Evolutionary conservation across 2,329 filamentous ascomycete genomes (phyloP), one percentile per base, ranked within the genome.

Genomic region (Tolypocladium endophyticum): DNA sequence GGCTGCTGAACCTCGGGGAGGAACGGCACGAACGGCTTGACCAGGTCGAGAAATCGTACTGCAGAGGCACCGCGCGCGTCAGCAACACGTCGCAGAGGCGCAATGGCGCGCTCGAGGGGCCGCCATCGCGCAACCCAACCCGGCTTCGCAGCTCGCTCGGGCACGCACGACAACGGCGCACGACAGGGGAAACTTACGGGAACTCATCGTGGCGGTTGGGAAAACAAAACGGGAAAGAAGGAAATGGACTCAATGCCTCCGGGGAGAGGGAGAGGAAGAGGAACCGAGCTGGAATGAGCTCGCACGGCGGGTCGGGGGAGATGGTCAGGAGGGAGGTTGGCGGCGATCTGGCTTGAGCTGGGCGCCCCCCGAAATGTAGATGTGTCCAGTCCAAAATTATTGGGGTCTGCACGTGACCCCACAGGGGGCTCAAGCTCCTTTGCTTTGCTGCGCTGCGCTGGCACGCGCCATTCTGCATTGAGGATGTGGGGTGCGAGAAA

Each of bases 41-140:
- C 94, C 77, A 97, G 86, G 80, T 99, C 94, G 82, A 99, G 93
- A 76, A 99, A 99, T 77, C 94, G 92, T 80, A 99, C 93, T 97
- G 71, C 59, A 60, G 45, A 58, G 55, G 56, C 61, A 62, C 60
- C 54, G 59, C 53, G 57, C 60, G 60, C 16, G 66, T 74, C 61
- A 74, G 73, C 62, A 62, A 61, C 52, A 56, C 61, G 39, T 58
- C 59, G 28, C 8, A 33, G 47, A 52, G 23, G 28, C 18, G 30
- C 50, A 54, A 54, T 54, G 50, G 50, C 61, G 65, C 57, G 60
- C 57, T 58, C 70, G 71, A 70, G 70, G 67, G 70, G 63, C 64
- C 66, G 62, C 60, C 56, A 64, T 58, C 54, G 61, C 57, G 39
- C 57, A 30, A 57, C 61, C 43, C 25, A 50, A 61, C 50, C 65